Conservation (phyloP, 1,284 basidiomycete species). For the Cryptococcus wingfieldii region DNA sequence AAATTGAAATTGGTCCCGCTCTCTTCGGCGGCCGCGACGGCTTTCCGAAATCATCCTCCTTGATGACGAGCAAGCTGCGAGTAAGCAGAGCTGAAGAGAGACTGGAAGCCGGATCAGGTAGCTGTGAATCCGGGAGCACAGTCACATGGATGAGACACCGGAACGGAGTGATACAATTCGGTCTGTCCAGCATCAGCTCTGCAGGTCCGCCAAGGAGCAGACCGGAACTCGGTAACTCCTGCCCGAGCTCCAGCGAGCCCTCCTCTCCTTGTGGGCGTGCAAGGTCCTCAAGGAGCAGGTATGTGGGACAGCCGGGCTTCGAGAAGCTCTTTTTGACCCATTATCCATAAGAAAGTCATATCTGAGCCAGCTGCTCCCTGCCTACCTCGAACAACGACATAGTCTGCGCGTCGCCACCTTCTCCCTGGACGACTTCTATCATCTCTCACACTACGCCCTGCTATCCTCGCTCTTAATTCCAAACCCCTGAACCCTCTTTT, state of each 20-base stretch:
- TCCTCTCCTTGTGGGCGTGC: slow-evolving; percentile 28
- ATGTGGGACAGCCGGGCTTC: not conserved
- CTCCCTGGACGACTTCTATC: slow-evolving; percentile 41
- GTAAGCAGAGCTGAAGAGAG: too few species aligned
- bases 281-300: slow-evolving; percentile 32
- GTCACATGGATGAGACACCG: too few species aligned
- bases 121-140: too few species aligned
- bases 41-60: too few species aligned
- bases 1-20: too few species aligned
- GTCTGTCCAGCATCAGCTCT: too few species aligned
- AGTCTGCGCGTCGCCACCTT: slow-evolving; percentile 24
- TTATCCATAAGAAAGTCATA: slow-evolving; percentile 30
- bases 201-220: too few species aligned
- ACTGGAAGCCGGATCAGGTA: too few species aligned
- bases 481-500: slow-evolving; percentile 31
- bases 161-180: too few species aligned
- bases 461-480: slow-evolving; percentile 15
- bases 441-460: slow-evolving; percentile 27
- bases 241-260: not conserved
- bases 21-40: too few species aligned
- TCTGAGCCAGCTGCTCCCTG: slow-evolving; percentile 25
- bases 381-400: slow-evolving; percentile 14
- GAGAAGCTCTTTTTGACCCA: not conserved
- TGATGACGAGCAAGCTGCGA: too few species aligned
- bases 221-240: too few species aligned